These are phyloP conservation scores for Fusarium penzigii DNA, from an alignment of 2,329 filamentous ascomycete genomes.

Conservation along the genomic window DNA sequence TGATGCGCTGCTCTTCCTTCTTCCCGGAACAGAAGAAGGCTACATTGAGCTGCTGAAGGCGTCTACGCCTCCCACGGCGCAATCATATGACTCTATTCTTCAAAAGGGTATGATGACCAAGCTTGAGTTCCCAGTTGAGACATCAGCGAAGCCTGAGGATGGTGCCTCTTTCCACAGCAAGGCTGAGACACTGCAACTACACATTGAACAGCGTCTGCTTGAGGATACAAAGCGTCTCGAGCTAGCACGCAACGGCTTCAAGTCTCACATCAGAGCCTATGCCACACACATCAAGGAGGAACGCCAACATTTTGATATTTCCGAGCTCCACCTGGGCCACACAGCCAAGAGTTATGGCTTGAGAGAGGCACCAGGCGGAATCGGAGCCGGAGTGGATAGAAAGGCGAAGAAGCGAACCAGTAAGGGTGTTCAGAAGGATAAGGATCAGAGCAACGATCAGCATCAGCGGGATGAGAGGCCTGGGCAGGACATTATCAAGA, in stretches of 20 bases:
- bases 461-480: conserved; percentile 33
- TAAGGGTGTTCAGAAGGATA: conserved; percentile 36
- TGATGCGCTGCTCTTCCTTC: conserved; percentile 83
- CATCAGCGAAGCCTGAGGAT: conserved; percentile 50
- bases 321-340: conserved; percentile 87
- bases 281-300: conserved; percentile 90
- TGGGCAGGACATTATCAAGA: conserved; percentile 51
- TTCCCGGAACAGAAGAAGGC: conserved; percentile 87
- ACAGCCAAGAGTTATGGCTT: conserved; percentile 91
- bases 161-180: conserved; percentile 48
- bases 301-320: conserved; percentile 86
- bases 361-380: conserved; percentile 83
- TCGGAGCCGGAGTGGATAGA: conserved; percentile 60
- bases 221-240: conserved; percentile 70
- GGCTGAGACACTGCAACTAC: conserved; percentile 59
- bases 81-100: conserved; percentile 56
- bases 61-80: conserved; percentile 48
- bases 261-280: conserved; percentile 91
- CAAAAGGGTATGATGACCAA: conserved; percentile 65
- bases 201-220: conserved; percentile 60
- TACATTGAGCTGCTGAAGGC: conserved; percentile 74
- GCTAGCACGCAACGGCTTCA: conserved; percentile 80
- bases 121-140: conserved; percentile 71
- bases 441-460: conserved; percentile 39
- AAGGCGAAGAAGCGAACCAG: conserved; percentile 43